Conservation (phyloP, 768 basidiomycete genomes). For the Leccinum disarticulatum region DNA sequence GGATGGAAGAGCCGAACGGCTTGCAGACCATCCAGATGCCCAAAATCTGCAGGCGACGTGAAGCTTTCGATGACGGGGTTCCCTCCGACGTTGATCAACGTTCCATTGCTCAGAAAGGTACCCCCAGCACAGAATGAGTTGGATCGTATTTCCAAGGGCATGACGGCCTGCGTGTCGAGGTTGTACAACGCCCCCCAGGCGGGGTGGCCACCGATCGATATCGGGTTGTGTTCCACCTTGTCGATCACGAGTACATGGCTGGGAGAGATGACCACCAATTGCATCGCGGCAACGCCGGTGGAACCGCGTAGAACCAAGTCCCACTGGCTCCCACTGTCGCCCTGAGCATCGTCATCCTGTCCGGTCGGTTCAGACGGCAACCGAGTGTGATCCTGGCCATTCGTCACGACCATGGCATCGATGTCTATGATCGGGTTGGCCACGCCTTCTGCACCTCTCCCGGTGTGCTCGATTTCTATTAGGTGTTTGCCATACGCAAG, state of each 20-base stretch:
- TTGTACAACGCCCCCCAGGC: constrained; percentile 82
- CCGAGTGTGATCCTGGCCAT: constrained; percentile 28
- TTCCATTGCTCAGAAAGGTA: constrained; percentile 73
- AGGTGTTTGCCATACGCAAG: constrained; percentile 55
- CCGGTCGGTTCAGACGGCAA: not conserved
- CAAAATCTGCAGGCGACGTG: constrained; percentile 72
- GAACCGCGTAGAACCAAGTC: constrained; percentile 60
- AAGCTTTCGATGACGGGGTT: constrained; percentile 70
- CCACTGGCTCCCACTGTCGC: constrained; percentile 43
- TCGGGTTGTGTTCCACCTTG: constrained; percentile 85
- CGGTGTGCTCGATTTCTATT: constrained; percentile 61
- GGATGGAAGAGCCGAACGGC: constrained; percentile 71
- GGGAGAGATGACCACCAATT: constrained; percentile 64
- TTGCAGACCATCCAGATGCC: constrained; percentile 72
- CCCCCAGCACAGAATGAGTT: constrained; percentile 90
- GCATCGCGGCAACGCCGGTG: constrained; percentile 81
- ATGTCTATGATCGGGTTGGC: constrained; percentile 46
- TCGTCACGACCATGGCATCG: constrained; percentile 68
- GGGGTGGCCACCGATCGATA: constrained; percentile 70
- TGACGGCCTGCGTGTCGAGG: constrained; percentile 59
- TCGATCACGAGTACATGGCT: constrained; percentile 74
- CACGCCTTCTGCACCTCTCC: constrained; percentile 37
- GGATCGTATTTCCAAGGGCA: constrained; percentile 62
- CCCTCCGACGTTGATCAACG: constrained; percentile 76
- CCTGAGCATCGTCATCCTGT: not conserved